Evolutionary conservation across 1,139 yeast species (phyloP).

Genomic region (Saccharomyces uvarum): DNA sequence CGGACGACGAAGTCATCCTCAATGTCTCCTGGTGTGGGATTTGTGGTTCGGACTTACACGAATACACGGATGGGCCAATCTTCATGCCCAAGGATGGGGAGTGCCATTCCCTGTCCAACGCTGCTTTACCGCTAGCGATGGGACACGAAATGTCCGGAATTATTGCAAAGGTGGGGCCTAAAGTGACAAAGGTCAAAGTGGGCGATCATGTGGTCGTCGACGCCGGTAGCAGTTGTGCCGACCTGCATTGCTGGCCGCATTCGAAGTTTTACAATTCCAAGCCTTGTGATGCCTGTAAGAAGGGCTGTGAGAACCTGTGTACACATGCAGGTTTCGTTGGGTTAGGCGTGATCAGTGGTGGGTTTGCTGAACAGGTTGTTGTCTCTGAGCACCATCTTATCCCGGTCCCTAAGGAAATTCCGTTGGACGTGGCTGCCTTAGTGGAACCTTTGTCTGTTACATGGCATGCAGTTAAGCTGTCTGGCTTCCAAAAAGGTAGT

Average conservation of each 20-base stretch:
- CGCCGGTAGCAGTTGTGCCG: constrained; percentile 47
- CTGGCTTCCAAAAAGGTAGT: constrained; percentile 35
- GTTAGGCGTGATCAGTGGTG: constrained; percentile 41
- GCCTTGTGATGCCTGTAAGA: constrained; percentile 38
- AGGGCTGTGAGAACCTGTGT: constrained; percentile 44
- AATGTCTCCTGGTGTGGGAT: constrained; percentile 45
- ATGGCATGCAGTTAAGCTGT: constrained; percentile 44
- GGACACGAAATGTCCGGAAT: constrained; percentile 53
- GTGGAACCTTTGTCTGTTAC: constrained; percentile 48
- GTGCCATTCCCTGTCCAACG: constrained; percentile 31
- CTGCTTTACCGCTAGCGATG: constrained; percentile 36
- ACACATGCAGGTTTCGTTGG: constrained; percentile 39
- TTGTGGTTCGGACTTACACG: constrained; percentile 48
- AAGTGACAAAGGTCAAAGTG: constrained; percentile 31
- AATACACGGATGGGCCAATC: constrained; percentile 41
- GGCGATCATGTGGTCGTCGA: constrained; percentile 44
- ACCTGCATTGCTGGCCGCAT: constrained; percentile 22
- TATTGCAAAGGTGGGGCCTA: constrained; percentile 33
- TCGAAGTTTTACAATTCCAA: constrained; percentile 14
- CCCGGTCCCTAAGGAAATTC: constrained; percentile 40
- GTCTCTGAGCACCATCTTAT: constrained; percentile 36
- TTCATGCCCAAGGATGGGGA: constrained; percentile 35
- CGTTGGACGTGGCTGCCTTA: constrained; percentile 42
- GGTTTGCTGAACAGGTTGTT: constrained; percentile 39
- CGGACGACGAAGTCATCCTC: constrained; percentile 38